phyloP scores from a whole-genome alignment of 2,329 filamentous ascomycete genomes.

The Curvularia eragrostidis region DNA sequence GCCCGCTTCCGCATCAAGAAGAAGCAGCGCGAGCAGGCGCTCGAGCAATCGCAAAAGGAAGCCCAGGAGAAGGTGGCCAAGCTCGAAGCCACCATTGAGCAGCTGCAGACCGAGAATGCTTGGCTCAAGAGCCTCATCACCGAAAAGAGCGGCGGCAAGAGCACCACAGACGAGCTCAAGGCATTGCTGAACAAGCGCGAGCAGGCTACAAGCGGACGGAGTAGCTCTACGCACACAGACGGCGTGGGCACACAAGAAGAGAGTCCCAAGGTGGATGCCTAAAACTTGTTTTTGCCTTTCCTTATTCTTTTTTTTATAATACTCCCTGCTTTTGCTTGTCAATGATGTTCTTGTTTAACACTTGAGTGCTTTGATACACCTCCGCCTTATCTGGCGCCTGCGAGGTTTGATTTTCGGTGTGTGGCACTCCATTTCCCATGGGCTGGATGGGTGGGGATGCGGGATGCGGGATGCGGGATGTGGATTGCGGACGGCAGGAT shows the following conservation, averaged over 20 bases:
- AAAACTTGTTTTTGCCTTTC: conserved; percentile 30
- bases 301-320: conserved; percentile 6
- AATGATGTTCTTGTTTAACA: background rate
- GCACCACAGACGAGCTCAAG: conserved; percentile 39
- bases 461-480: background rate
- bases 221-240: conserved; percentile 46
- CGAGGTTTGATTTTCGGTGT: background rate
- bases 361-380: background rate
- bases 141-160: conserved; percentile 55
- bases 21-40: conserved; percentile 61
- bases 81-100: conserved; percentile 56
- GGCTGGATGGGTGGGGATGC: background rate
- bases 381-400: background rate
- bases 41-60: conserved; percentile 60
- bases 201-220: conserved; percentile 42
- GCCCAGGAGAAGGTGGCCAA: conserved; percentile 57
- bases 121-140: conserved; percentile 61
- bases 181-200: conserved; percentile 46
- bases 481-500: too few species aligned
- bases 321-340: conserved; percentile 2
- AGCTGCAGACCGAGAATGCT: conserved; percentile 61
- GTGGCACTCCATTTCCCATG: conserved; percentile 1
- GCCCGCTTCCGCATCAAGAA: conserved; percentile 63
- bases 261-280: conserved; percentile 40
- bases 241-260: conserved; percentile 47